phyloP scores from a whole-genome alignment of 352 stramenopile species.

The Pythium volutum region DNA sequence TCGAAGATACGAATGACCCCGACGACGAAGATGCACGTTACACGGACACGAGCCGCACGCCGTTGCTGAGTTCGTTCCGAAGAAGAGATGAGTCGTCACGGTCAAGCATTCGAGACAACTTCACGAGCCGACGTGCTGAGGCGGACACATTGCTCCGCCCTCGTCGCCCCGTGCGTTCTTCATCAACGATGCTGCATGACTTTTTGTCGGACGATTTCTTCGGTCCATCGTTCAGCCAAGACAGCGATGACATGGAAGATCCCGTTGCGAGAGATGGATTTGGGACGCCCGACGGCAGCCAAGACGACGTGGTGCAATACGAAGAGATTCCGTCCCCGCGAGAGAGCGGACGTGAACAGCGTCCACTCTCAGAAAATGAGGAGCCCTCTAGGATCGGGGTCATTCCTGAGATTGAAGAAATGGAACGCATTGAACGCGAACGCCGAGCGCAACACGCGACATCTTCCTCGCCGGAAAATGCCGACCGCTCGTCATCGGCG shows the following conservation, averaged over 20 bases:
- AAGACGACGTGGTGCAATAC: slow-evolving; percentile 18
- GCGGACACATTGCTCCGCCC: neutral
- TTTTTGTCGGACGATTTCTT: slow-evolving; percentile 73
- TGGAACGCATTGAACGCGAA: slow-evolving; percentile 32
- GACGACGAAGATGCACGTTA: slow-evolving; percentile 26
- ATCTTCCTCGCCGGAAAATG: neutral
- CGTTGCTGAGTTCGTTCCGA: slow-evolving; percentile 49
- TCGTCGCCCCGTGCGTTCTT: neutral
- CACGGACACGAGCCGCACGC: slow-evolving; percentile 53
- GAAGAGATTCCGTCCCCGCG: slow-evolving; percentile 19
- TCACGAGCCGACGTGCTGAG: neutral
- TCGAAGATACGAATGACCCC: slow-evolving; percentile 29
- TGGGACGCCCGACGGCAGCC: neutral
- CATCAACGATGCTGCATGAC: slow-evolving; percentile 30
- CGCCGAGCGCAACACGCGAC: neutral
- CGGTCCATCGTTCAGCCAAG: slow-evolving; percentile 44
- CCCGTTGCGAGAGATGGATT: slow-evolving; percentile 4
- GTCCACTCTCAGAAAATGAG: neutral
- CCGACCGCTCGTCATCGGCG: slow-evolving; percentile 13
- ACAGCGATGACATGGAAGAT: slow-evolving; percentile 27
- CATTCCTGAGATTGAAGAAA: slow-evolving; percentile 67
- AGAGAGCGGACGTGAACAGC: slow-evolving; percentile 3
- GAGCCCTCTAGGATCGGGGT: slow-evolving; percentile 28
- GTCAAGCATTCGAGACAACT: neutral
- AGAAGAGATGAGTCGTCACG: slow-evolving; percentile 16